phyloP scores from a whole-genome alignment of 2,329 filamentous ascomycete genomes.

The Colletotrichum sojae region DNA sequence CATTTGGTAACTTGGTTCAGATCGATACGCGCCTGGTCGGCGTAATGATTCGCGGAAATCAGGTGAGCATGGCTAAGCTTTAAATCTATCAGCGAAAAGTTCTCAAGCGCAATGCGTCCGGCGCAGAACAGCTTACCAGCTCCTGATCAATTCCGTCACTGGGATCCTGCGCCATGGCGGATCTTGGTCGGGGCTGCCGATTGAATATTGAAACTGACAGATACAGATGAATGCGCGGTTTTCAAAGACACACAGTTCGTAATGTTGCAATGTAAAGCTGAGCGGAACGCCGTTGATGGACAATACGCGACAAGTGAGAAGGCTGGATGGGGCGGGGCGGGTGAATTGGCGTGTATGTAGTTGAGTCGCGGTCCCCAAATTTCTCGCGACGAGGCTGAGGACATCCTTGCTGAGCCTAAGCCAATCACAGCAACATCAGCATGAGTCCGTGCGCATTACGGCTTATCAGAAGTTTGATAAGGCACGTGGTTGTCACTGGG shows the following conservation, averaged over 20 bases:
- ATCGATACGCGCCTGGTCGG: constrained; percentile 78
- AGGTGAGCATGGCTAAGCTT: constrained; percentile 93
- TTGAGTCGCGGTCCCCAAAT: constrained; percentile 39
- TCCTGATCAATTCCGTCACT: constrained; percentile 42
- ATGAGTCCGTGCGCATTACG: constrained; percentile 5
- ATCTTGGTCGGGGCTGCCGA: constrained; percentile 12
- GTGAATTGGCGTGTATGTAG: constrained; percentile 16
- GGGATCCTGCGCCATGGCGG: constrained; percentile 41
- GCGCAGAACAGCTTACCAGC: constrained; percentile 30
- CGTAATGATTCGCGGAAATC: constrained; percentile 86
- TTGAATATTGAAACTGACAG: not conserved
- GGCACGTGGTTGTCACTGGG: not conserved
- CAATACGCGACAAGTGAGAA: constrained; percentile 14
- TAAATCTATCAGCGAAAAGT: constrained; percentile 7
- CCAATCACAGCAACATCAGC: constrained; percentile 11
- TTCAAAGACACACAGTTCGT: not conserved
- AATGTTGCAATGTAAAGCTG: too few relatives aligned
- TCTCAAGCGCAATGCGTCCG: constrained; percentile 51
- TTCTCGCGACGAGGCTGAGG: constrained; percentile 44
- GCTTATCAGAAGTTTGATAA: not conserved
- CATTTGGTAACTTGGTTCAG: constrained; percentile 85
- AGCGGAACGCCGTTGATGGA: not conserved
- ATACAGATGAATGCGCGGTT: not conserved
- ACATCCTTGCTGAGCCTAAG: constrained; percentile 22
- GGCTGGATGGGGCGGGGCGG: constrained; percentile 24